phyloP scores from a whole-genome alignment of 1,284 basidiomycete species.

The Trichosporon asahii region DNA sequence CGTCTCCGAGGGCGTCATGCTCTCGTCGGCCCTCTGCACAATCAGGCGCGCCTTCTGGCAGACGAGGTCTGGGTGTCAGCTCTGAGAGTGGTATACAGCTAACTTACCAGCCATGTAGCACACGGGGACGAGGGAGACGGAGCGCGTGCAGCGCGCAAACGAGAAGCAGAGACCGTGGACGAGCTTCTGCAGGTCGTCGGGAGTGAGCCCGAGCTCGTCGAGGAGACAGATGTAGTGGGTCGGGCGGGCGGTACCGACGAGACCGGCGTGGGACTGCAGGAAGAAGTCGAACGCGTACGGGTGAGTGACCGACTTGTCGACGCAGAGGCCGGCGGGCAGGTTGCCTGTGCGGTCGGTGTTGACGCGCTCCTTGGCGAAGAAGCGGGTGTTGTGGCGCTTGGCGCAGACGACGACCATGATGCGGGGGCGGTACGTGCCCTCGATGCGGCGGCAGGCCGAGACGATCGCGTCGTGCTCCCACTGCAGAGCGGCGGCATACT shows the following conservation, averaged over 20 bases:
- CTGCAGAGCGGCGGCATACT: slow-evolving; percentile 51
- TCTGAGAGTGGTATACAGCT: neutral
- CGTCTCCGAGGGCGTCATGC: slow-evolving; percentile 32
- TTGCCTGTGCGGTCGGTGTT: slow-evolving; percentile 51
- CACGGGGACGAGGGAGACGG: slow-evolving; percentile 49
- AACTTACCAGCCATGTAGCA: slow-evolving; percentile 53
- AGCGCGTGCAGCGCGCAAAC: slow-evolving; percentile 52
- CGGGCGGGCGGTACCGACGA: slow-evolving; percentile 40
- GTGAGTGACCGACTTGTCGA: slow-evolving; percentile 50
- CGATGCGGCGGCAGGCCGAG: slow-evolving; percentile 31
- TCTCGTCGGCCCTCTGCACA: slow-evolving; percentile 31
- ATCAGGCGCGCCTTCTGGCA: slow-evolving; percentile 46
- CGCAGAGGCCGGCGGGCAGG: slow-evolving; percentile 44
- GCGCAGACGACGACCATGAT: slow-evolving; percentile 44
- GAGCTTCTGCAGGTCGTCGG: slow-evolving; percentile 46
- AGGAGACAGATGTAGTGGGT: slow-evolving; percentile 44
- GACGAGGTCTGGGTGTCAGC: slow-evolving; percentile 37
- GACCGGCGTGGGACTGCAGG: slow-evolving; percentile 44
- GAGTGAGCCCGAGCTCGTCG: slow-evolving; percentile 48
- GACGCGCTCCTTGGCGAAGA: slow-evolving; percentile 44
- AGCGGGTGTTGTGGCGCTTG: slow-evolving; percentile 52
- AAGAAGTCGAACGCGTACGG: slow-evolving; percentile 54
- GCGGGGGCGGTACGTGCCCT: slow-evolving; percentile 29
- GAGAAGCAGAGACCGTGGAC: slow-evolving; percentile 52
- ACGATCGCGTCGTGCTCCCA: slow-evolving; percentile 50